These are phyloP conservation scores for Plantago ovata DNA, from an alignment of 257 asterid species.

Conservation along the genomic window DNA sequence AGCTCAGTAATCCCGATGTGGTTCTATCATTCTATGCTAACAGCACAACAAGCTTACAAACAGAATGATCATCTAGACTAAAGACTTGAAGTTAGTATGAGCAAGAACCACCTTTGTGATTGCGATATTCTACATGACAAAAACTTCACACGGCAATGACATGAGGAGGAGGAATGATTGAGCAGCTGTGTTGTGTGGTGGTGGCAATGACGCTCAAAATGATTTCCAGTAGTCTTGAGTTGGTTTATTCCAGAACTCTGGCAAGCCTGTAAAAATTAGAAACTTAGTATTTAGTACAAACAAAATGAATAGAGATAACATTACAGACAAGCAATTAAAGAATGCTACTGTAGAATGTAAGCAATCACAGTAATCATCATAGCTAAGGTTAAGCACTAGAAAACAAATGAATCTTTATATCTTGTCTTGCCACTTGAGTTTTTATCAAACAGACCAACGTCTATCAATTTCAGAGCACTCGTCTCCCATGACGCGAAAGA, in stretches of 20 bases:
- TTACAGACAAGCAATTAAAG: not conserved
- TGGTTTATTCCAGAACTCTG: slow-evolving; percentile 43
- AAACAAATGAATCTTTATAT: slow-evolving; percentile 5
- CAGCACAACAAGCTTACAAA: too few relatives aligned
- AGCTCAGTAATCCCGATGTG: too few relatives aligned
- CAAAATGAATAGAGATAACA: not conserved
- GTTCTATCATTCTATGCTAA: too few relatives aligned
- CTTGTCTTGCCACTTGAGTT: not conserved
- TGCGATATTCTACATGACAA: not conserved
- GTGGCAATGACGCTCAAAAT: slow-evolving; percentile 24
- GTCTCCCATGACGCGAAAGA: not conserved
- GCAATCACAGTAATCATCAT: not conserved
- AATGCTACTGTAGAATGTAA: not conserved
- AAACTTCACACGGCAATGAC: not conserved
- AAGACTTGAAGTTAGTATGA: too few relatives aligned
- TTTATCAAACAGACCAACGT: not conserved
- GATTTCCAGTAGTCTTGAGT: slow-evolving; percentile 37
- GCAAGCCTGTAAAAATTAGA: slow-evolving; percentile 39
- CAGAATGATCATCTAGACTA: too few relatives aligned
- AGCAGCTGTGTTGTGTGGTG: too few relatives aligned
- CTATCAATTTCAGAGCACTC: slow-evolving; percentile 1
- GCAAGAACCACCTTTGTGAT: not conserved
- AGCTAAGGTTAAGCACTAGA: not conserved
- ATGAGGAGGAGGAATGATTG: too few relatives aligned
- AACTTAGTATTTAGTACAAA: slow-evolving; percentile 12